phyloP scores from a whole-genome alignment of 164 flowering plant genomes.

The Houttuynia cordata region DNA sequence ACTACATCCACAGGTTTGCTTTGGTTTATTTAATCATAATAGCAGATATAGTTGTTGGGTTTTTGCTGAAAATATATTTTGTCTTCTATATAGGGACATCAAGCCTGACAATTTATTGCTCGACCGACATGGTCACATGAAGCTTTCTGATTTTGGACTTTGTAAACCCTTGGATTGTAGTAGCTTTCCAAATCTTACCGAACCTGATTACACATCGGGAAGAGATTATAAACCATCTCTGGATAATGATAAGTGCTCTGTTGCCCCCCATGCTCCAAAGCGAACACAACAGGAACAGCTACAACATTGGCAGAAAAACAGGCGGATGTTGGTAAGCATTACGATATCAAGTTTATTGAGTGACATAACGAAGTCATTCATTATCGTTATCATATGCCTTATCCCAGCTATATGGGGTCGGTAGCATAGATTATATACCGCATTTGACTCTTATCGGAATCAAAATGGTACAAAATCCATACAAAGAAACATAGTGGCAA shows the following conservation, averaged over 20 bases:
- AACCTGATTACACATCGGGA: constrained; percentile 16
- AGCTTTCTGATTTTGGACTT: constrained; percentile 35
- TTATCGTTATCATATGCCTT: too few species aligned
- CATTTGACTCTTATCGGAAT: too few species aligned
- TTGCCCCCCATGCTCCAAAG: constrained; percentile 10
- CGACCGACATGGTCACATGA: constrained; percentile 29
- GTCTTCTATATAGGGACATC: constrained; percentile 18
- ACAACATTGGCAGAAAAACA: constrained; percentile 25
- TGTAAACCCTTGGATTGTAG: constrained; percentile 30
- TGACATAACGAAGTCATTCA: too few species aligned
- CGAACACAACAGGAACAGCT: constrained; percentile 29
- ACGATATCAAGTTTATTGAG: background rate
- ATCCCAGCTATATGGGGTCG: too few species aligned
- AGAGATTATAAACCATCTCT: constrained; percentile 11
- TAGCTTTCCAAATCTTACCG: constrained; percentile 26
- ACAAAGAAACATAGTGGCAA: too few species aligned
- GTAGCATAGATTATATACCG: too few species aligned
- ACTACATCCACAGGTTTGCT: constrained; percentile 37
- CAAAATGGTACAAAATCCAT: too few species aligned
- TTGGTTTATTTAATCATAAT: background rate
- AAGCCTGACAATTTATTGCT: constrained; percentile 35
- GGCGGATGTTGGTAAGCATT: constrained; percentile 21
- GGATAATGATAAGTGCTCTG: constrained; percentile 16
- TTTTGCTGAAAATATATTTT: background rate
- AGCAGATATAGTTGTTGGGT: background rate